phyloP scores from a whole-genome alignment of 345 rosid genomes.

The Syzygium oleosum region DNA sequence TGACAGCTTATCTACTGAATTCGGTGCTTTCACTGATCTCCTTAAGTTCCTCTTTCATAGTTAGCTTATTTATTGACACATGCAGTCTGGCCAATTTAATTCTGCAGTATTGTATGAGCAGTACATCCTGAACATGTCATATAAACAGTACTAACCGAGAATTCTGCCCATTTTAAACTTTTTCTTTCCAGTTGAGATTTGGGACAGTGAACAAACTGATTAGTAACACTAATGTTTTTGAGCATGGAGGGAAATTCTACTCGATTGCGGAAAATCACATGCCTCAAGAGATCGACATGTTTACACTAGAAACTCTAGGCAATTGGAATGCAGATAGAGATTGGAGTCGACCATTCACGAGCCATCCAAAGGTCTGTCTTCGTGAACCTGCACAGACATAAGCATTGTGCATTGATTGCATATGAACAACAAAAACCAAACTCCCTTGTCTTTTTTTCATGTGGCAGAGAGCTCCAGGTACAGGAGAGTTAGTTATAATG shows the following conservation, averaged over 20 bases:
- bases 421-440: not conserved
- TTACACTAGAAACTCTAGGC: slow-evolving; percentile 13
- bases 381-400: not conserved
- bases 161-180: not conserved
- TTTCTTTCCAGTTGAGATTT: slow-evolving; percentile 8
- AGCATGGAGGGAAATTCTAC: slow-evolving; percentile 30
- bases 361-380: slow-evolving; percentile 38
- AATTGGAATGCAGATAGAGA: slow-evolving; percentile 19
- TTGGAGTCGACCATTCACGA: slow-evolving; percentile 31
- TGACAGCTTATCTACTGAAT: too few relatives aligned
- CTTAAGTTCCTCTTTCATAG: too few relatives aligned
- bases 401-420: not conserved
- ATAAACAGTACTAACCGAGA: not conserved
- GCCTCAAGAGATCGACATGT: slow-evolving; percentile 33
- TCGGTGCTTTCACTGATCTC: too few relatives aligned
- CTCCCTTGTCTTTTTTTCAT: not conserved
- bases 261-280: slow-evolving; percentile 20
- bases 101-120: not conserved
- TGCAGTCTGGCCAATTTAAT: too few relatives aligned
- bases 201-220: slow-evolving; percentile 14
- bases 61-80: too few relatives aligned
- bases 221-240: slow-evolving; percentile 31
- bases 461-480: slow-evolving; percentile 21
- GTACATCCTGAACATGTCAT: not conserved
- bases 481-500: slow-evolving; percentile 27